phyloP scores from a whole-genome alignment of 768 basidiomycete genomes.

The Suillus tomentosus region DNA sequence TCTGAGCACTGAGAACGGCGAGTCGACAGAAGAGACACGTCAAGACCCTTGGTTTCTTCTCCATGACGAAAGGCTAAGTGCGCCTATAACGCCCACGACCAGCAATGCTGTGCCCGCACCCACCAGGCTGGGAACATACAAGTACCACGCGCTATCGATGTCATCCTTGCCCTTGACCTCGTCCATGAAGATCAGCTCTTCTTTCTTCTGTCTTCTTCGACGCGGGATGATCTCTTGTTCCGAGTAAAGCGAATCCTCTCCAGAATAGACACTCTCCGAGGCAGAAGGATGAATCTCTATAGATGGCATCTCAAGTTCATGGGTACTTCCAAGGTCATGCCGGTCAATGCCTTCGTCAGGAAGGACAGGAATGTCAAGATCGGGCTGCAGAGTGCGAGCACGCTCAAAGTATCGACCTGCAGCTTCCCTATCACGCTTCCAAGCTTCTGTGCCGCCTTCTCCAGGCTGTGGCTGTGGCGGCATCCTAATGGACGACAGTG shows the following conservation, averaged over 20 bases:
- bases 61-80: conserved; percentile 71
- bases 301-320: conserved; percentile 69
- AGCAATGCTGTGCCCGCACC: conserved; percentile 84
- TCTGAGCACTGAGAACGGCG: conserved; percentile 12
- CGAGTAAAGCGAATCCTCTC: conserved; percentile 30
- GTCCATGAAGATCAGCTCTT: conserved; percentile 51
- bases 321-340: conserved; percentile 26
- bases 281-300: conserved; percentile 48
- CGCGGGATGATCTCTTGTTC: conserved; percentile 37
- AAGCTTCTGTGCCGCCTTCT: conserved; percentile 66
- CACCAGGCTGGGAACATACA: conserved; percentile 76
- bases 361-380: conserved; percentile 69
- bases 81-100: conserved; percentile 77
- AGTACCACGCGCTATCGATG: conserved; percentile 75
- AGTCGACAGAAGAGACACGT: background rate
- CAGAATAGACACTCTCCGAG: conserved; percentile 30
- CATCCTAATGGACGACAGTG: conserved; percentile 75
- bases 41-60: conserved; percentile 66
- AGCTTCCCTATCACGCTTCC: conserved; percentile 72
- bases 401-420: conserved; percentile 75
- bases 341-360: conserved; percentile 46
- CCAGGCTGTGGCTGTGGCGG: conserved; percentile 52
- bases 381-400: conserved; percentile 59
- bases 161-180: conserved; percentile 52
- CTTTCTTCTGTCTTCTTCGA: conserved; percentile 57